Percentiles rank a stretch among this genome's conserved stretches.
phyloP scores from a whole-genome alignment of 108 stramenopile species.

The Bacterosira constricta region DNA sequence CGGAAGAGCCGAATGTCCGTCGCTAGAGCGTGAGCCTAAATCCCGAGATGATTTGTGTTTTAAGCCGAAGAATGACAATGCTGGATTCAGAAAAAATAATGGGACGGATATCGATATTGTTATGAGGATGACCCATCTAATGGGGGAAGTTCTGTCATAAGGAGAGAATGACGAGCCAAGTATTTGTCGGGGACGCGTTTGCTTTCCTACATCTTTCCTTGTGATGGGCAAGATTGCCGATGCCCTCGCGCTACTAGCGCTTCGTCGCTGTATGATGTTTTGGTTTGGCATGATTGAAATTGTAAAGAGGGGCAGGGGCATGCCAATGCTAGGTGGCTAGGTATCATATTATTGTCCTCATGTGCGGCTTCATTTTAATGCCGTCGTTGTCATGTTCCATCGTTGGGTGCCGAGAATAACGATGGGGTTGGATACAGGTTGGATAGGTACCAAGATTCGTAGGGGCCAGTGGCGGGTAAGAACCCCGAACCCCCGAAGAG shows the following conservation, averaged over 20 bases:
- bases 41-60: background rate
- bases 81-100: background rate
- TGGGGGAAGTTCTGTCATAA: background rate
- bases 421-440: too few species aligned
- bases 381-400: too few species aligned
- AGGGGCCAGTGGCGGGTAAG: too few species aligned
- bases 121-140: background rate
- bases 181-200: background rate
- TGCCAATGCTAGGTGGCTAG: too few species aligned
- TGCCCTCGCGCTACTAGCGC: background rate
- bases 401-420: too few species aligned
- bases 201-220: background rate
- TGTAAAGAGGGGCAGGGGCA: too few species aligned
- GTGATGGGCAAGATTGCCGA: background rate
- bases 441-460: too few species aligned
- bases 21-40: background rate
- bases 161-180: background rate
- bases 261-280: background rate
- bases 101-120: background rate
- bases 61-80: background rate
- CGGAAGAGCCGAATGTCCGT: conserved; percentile 23
- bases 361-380: too few species aligned
- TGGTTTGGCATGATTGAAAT: too few species aligned
- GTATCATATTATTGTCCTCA: too few species aligned
- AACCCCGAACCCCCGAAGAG: too few species aligned